Evolutionary conservation across 2,329 filamentous ascomycete genomes (phyloP).

Genomic region (Mariannaea sp.): DNA sequence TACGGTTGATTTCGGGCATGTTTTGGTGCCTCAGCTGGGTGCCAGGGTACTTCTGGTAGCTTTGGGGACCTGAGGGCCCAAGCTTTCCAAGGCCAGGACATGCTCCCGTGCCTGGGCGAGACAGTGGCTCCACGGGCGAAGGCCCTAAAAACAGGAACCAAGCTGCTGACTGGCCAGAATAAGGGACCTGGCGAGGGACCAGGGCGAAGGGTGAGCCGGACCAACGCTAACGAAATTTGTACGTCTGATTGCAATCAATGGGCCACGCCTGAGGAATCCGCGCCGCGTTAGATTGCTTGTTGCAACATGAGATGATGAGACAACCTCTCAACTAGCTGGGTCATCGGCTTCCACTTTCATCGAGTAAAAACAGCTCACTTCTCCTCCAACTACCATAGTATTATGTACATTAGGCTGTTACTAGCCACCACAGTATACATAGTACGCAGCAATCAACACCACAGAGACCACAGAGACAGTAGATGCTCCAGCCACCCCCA

Average conservation of each 20-base stretch:
- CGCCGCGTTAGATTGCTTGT: slow-evolving; percentile 37
- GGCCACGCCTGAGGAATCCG: slow-evolving; percentile 33
- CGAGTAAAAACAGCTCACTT: slow-evolving; percentile 9
- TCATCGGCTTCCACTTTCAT: slow-evolving; percentile 4
- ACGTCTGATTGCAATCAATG: slow-evolving; percentile 35
- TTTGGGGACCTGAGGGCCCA: too few relatives aligned
- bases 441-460: too few relatives aligned
- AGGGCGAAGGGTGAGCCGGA: slow-evolving; percentile 18
- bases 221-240: slow-evolving; percentile 16
- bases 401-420: too few relatives aligned
- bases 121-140: neutral
- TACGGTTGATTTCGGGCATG: slow-evolving; percentile 2
- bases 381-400: too few relatives aligned
- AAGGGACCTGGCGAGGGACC: too few relatives aligned
- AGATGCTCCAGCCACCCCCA: too few relatives aligned
- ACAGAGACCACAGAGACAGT: too few relatives aligned
- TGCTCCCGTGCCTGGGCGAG: neutral
- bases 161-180: slow-evolving; percentile 30
- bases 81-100: neutral
- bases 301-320: slow-evolving; percentile 33
- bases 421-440: too few relatives aligned
- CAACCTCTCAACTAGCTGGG: slow-evolving; percentile 24
- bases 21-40: neutral
- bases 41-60: neutral
- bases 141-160: slow-evolving; percentile 24